Evolutionary conservation across 2,329 filamentous ascomycete genomes (phyloP).

Genomic region (Ascochyta clinopodiicola): DNA sequence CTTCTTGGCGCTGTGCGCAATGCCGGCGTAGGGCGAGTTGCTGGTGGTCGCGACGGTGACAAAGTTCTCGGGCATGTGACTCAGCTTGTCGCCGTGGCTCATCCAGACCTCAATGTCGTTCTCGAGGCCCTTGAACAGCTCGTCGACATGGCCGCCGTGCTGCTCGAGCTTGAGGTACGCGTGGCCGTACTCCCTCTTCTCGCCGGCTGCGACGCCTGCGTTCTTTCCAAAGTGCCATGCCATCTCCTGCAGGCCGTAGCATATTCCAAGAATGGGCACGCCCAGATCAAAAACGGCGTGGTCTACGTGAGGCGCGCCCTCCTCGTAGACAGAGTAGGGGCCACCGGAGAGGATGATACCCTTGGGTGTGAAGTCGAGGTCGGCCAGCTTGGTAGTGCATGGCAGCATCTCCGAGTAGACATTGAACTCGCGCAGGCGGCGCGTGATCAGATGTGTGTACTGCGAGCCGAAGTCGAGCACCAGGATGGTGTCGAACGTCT

Average conservation of each 20-base stretch:
- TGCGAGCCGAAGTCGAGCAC: constrained; percentile 76
- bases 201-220: constrained; percentile 66
- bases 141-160: constrained; percentile 69
- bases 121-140: constrained; percentile 78
- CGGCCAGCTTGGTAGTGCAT: constrained; percentile 80
- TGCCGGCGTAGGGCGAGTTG: constrained; percentile 81
- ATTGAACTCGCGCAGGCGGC: constrained; percentile 77
- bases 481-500: constrained; percentile 70
- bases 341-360: constrained; percentile 82
- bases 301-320: constrained; percentile 79
- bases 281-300: constrained; percentile 79
- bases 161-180: constrained; percentile 68
- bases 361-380: constrained; percentile 79
- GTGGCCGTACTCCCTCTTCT: constrained; percentile 74
- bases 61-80: constrained; percentile 74
- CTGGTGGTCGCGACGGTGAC: constrained; percentile 74
- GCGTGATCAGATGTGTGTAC: constrained; percentile 76
- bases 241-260: constrained; percentile 74
- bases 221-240: constrained; percentile 73
- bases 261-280: constrained; percentile 68
- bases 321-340: constrained; percentile 80
- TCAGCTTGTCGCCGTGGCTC: constrained; percentile 89
- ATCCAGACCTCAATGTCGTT: constrained; percentile 79
- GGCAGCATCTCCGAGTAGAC: constrained; percentile 89
- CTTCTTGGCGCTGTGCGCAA: constrained; percentile 72